Base-by-base conservation (phyloP, 495 filamentous ascomycete species). In the Corynascus novoguineensis region DNA sequence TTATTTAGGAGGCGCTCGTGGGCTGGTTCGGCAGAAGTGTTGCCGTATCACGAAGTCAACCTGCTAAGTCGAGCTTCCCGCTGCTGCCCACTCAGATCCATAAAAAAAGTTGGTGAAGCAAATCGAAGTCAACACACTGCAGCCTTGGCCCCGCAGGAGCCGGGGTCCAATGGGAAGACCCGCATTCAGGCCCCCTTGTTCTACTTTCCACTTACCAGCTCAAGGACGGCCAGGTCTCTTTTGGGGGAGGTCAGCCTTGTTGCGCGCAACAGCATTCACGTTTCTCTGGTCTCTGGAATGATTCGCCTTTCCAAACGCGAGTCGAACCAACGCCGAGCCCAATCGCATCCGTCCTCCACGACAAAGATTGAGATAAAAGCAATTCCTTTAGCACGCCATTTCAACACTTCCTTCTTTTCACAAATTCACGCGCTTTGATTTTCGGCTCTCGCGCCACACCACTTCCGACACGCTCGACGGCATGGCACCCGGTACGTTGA, bases 61-160 rank as follows among this genome's bases (percentile, higher is more conserved):
- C 27, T 37, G 44, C 29, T 21, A 22, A 53, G 27, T 50, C 29
- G 47, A 64, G 55, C 54, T 61, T 46, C 59, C 61, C 40, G 32
- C 19, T 53, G 56, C 48, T 61, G 37, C 62, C 62, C 54, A n/a
- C 41, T 55, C 46, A 63, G 57, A 40, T 50, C 51, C 64, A 47
- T 63, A 63, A 73, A 76, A 74, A 74, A 73, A 69, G 63, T 67
- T 37, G 47, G 55, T 49, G 59, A 53, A 53, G 59, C 59, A 55
- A 48, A 57, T 52, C 40, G 50, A 57, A 63, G 49, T 50, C 51
- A 61, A 55, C 54, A 58, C 17, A 42, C 46, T 51, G 66, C 66
- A 67, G 68, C 61, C 63, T 69, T 64, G 59, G 48, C 45, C 60
- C 59, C 51, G 54, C 61, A 55, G 42, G 25, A 47, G 35, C 32